Evolutionary conservation across 306 rosid species (phyloP), one percentile per base, ranked within the genome.

Genomic region (Vigna radiata): DNA sequence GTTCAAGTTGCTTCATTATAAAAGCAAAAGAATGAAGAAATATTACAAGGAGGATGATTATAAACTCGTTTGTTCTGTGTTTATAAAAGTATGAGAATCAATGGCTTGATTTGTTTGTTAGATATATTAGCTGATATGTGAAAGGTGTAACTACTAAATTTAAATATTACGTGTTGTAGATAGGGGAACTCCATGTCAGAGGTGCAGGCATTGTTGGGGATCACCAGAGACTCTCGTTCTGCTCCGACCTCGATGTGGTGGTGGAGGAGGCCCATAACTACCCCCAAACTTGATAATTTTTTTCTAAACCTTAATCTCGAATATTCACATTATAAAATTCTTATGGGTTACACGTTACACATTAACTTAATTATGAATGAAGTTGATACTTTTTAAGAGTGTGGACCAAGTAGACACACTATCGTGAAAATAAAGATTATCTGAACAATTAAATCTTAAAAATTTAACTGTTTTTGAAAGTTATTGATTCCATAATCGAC

Each of bases 201-300:
- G 70, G 85, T 90, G 31, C 88, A 82, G 29, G 82, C 78, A 25
- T 80, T 84, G 80, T 59, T 88, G 21, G 83, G 80, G 54, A 75
- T 88, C 21, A 50, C 86, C 77, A 81, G 87, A 39, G 92, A 96
- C 96, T 96, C 1, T 97, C 97, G 0, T 92, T 96, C 72, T 94
- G 94, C 5, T 92, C 99, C 27, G 98, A 96, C 39, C 97, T 98
- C 0, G 91, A 96, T 5, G 98, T 96, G 1, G 69, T 84, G 13
- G 70, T 96, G 7, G 90, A 89, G 77, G 99, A 96, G 65, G 89
- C 65, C 1, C 1, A 89, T 2, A 96, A 91, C 16, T 96, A 84
- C 81, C 92, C 92, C 82, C 2, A 25, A 0, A 25, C 27, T 0
- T 0, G 27, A 25, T 25, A 25, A 25, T 2, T 0, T 25, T 23